These are phyloP conservation scores for Aureobasidium namibiae DNA, from an alignment of 2,329 filamentous ascomycete species.

Conservation along the genomic window DNA sequence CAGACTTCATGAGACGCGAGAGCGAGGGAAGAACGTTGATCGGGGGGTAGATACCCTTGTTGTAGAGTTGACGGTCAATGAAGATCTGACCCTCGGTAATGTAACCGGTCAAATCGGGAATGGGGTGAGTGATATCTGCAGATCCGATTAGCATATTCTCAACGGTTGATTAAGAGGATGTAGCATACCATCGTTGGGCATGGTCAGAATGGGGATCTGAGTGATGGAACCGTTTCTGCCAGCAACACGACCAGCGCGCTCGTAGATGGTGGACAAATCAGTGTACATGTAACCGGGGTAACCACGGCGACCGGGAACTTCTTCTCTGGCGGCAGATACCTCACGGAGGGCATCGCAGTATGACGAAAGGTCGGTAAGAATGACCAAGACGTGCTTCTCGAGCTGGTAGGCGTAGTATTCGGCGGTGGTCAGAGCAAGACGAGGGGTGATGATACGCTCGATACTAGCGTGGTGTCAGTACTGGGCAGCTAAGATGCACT, in stretches of 20 bases:
- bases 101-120: conserved; percentile 96
- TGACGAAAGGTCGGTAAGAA: conserved; percentile 92
- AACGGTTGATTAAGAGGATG: neutral
- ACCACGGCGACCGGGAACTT: conserved; percentile 97
- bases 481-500: neutral
- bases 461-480: conserved; percentile 50
- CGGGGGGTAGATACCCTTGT: conserved; percentile 96
- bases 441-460: conserved; percentile 98
- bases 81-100: conserved; percentile 99
- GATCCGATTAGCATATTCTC: neutral
- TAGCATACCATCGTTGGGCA: conserved; percentile 82
- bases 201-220: conserved; percentile 96
- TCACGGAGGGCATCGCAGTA: conserved; percentile 99
- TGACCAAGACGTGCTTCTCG: conserved; percentile 98
- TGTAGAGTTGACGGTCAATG: conserved; percentile 85
- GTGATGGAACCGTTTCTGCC: conserved; percentile 98
- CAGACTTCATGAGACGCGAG: conserved; percentile 99
- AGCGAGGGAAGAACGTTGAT: conserved; percentile 98
- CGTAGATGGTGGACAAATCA: conserved; percentile 99
- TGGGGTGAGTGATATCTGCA: conserved; percentile 89
- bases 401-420: conserved; percentile 99
- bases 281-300: conserved; percentile 99
- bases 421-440: conserved; percentile 93
- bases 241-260: conserved; percentile 93
- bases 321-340: conserved; percentile 94